Percentiles rank a stretch among this genome's conserved stretches.
These are phyloP conservation scores for Trametes villosa DNA, from an alignment of 768 basidiomycete genomes.

Conservation along the genomic window DNA sequence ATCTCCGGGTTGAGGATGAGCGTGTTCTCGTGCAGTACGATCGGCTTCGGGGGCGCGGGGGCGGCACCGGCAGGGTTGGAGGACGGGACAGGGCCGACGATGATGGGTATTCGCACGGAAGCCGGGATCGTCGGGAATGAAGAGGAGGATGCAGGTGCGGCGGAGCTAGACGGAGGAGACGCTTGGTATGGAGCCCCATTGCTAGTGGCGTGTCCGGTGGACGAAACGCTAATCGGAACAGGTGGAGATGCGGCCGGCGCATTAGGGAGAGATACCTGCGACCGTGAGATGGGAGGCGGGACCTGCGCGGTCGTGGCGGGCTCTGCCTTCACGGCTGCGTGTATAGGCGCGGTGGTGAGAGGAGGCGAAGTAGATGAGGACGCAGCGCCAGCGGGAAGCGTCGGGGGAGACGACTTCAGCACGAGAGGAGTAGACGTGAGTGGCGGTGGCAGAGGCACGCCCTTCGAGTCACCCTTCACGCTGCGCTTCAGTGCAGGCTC, in stretches of 20 bases:
- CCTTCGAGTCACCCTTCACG: constrained; percentile 65
- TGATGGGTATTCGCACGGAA: constrained; percentile 72
- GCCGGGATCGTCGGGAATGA: constrained; percentile 39
- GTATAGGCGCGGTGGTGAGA: constrained; percentile 13
- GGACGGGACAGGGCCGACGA: constrained; percentile 74
- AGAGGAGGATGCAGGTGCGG: constrained; percentile 23
- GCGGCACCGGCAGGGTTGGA: constrained; percentile 43
- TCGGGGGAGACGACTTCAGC: constrained; percentile 42
- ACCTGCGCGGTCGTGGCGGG: constrained; percentile 14
- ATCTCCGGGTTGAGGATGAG: constrained; percentile 85
- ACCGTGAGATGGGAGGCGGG: constrained; percentile 13
- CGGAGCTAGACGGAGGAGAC: constrained; percentile 28
- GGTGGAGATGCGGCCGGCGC: constrained; percentile 13
- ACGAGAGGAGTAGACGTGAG: constrained; percentile 66
- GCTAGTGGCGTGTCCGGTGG: constrained; percentile 1
- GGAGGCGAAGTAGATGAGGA: constrained; percentile 10
- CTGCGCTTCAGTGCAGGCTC: constrained; percentile 75
- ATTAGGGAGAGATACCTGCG: constrained; percentile 8
- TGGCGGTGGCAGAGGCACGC: constrained; percentile 65
- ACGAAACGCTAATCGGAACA: constrained; percentile 9
- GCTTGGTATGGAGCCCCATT: constrained; percentile 10
- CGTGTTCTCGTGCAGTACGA: constrained; percentile 83
- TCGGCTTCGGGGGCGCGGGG: constrained; percentile 51
- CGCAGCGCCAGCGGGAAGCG: constrained; percentile 2
- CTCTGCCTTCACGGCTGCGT: constrained; percentile 30